Conservation (phyloP, 176 grass and related monocot species). For the Ampelocalamus luodianensis region DNA sequence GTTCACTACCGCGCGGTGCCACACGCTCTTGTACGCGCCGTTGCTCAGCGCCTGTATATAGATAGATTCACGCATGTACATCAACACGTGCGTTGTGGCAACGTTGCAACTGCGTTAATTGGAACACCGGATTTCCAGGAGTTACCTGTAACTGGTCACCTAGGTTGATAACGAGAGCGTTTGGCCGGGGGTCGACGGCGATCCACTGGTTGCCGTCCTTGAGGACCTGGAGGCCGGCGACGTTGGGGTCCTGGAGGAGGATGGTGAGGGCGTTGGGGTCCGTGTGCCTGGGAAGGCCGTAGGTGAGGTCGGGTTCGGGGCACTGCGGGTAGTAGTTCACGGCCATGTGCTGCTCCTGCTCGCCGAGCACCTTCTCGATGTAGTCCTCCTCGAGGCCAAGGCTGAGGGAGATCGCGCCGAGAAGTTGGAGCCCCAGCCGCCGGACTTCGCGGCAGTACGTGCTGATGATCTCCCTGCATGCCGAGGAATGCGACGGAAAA, state of each 20-base stretch:
- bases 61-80: not conserved
- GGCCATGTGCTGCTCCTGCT: slow-evolving; percentile 92
- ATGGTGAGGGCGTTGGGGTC: slow-evolving; percentile 84
- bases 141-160: slow-evolving; percentile 85
- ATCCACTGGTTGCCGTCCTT: slow-evolving; percentile 66
- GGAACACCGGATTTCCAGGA: not conserved
- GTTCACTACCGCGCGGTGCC: slow-evolving; percentile 89
- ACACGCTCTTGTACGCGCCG: slow-evolving; percentile 84
- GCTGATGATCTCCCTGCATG: slow-evolving; percentile 58
- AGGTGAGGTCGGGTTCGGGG: slow-evolving; percentile 76
- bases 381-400: slow-evolving; percentile 66
- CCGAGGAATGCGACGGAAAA: not conserved
- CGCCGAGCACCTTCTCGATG: slow-evolving; percentile 57
- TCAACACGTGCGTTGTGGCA: not conserved
- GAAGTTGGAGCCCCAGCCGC: slow-evolving; percentile 56
- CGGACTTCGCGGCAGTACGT: slow-evolving; percentile 68
- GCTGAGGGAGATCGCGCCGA: slow-evolving; percentile 66
- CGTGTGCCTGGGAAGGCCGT: slow-evolving; percentile 72
- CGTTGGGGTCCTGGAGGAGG: slow-evolving; percentile 66
- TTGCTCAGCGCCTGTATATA: slow-evolving; percentile 72
- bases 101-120: not conserved
- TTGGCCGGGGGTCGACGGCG: slow-evolving; percentile 53
- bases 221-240: slow-evolving; percentile 78
- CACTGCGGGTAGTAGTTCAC: slow-evolving; percentile 93
- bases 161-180: slow-evolving; percentile 72